phyloP scores from a whole-genome alignment of 1,284 basidiomycete species.

The Malassezia yamatoensis region DNA sequence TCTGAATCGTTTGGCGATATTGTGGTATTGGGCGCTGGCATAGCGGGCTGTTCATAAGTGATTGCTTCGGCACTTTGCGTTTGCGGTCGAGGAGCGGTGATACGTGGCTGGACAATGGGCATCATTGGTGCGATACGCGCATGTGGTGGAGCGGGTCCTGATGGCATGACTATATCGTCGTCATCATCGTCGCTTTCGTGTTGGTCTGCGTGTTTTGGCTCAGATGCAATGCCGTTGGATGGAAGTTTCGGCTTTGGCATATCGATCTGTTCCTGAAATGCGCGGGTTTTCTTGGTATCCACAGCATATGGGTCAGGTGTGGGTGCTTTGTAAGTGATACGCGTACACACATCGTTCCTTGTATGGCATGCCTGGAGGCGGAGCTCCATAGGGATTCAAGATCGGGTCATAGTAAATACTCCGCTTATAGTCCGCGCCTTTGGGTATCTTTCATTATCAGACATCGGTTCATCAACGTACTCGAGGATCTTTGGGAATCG shows the following conservation, averaged over 20 bases:
- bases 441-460: constrained; percentile 4
- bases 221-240: neutral
- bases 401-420: constrained; percentile 85
- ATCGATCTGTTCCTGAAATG: no score
- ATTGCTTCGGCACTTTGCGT: neutral
- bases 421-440: constrained; percentile 44
- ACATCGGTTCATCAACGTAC: neutral
- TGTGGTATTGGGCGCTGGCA: neutral
- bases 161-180: constrained; percentile 40
- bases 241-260: no score
- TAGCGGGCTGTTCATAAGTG: neutral
- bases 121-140: neutral
- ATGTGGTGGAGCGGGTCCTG: constrained; percentile 26
- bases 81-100: neutral
- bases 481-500: neutral
- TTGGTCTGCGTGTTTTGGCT: neutral
- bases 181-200: constrained; percentile 18
- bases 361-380: constrained; percentile 93
- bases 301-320: neutral
- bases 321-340: constrained; percentile 8
- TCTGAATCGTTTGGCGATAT: neutral
- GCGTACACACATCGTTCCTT: constrained; percentile 54
- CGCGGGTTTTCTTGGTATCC: neutral
- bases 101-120: neutral
- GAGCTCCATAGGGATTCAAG: constrained; percentile 88